These are phyloP conservation scores for Trichoderma aggressivum DNA, from an alignment of 2,329 filamentous ascomycete species.

Conservation along the genomic window DNA sequence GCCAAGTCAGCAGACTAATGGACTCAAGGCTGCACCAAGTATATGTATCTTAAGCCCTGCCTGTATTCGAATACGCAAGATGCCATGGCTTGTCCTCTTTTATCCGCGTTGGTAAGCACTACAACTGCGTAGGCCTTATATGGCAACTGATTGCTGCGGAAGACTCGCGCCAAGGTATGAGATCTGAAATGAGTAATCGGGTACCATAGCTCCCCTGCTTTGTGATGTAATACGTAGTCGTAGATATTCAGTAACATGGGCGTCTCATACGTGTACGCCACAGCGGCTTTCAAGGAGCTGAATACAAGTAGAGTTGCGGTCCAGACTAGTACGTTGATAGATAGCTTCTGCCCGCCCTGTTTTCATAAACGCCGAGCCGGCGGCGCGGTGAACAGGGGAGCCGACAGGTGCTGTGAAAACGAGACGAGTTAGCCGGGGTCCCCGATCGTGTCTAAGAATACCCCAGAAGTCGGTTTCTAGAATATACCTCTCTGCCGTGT, in stretches of 20 bases:
- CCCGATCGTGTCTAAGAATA: not conserved
- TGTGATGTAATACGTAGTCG: not conserved
- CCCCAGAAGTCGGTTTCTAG: not conserved
- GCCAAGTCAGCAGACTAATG: not conserved
- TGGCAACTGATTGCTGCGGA: not conserved
- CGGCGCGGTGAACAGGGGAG: not conserved
- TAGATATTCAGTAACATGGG: not conserved
- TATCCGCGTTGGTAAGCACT: not conserved
- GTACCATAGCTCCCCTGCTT: not conserved
- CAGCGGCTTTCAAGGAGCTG: not conserved
- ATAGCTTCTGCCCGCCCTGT: not conserved
- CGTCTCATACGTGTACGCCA: not conserved
- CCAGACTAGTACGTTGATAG: not conserved
- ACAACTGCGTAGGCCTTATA: not conserved
- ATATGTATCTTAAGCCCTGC: slow-evolving; percentile 3
- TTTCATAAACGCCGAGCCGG: not conserved
- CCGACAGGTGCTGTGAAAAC: not conserved
- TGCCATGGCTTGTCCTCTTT: not conserved
- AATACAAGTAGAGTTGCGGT: not conserved
- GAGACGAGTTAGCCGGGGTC: not conserved
- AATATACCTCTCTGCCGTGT: not conserved
- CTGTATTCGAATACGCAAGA: not conserved
- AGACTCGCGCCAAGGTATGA: not conserved
- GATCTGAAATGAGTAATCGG: not conserved
- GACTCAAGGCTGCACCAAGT: not conserved